Base-by-base conservation (phyloP, 257 asterid genomes). In the Rhazya stricta region DNA sequence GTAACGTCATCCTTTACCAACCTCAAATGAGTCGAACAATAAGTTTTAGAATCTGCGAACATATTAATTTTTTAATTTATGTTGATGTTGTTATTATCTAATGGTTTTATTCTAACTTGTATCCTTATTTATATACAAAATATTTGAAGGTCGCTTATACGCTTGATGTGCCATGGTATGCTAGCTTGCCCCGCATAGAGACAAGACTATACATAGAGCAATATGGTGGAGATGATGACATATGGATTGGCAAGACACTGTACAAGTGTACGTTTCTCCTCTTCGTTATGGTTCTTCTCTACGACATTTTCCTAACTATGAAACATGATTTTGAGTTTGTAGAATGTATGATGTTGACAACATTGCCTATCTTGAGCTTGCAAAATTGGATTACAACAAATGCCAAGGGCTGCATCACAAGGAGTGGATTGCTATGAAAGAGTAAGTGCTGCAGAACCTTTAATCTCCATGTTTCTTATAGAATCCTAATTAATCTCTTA, bases 361-460 rank as follows among this genome's bases (percentile, higher is more conserved):
- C 15, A 70, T 71, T 18, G 56, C 72, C 3, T 83, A 83, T 60
- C 78, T 86, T 0, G 80, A 86, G 71, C 80, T 82, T 6, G 91
- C 80, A 48, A 88, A 78, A 77, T 73, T 74, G 48, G 87, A 86
- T 51, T 88, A 73, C 81, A 80, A 79, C 42, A 78, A 39, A 60
- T 86, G 91, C 23, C 93, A 84, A 56, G 63, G 74, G 25, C 82
- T 78, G 21, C 91, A 88, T 77, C 86, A 81, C 65, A 50, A 70
- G 23, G 93, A 88, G 41, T 88, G 93, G 93, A 66, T 48, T 16
- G 61, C 51, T 34, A 74, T 88, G 41, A 84, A 78, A 36, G 50
- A 75, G 90, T 85, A 84, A 53, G 60, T 56, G 23, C 42, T 41
- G 6, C 45, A 4, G 8, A 41, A 4, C 45, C 45, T 41, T 41